phyloP scores from a whole-genome alignment of 495 filamentous ascomycete genomes.

The Podospora anserina region DNA sequence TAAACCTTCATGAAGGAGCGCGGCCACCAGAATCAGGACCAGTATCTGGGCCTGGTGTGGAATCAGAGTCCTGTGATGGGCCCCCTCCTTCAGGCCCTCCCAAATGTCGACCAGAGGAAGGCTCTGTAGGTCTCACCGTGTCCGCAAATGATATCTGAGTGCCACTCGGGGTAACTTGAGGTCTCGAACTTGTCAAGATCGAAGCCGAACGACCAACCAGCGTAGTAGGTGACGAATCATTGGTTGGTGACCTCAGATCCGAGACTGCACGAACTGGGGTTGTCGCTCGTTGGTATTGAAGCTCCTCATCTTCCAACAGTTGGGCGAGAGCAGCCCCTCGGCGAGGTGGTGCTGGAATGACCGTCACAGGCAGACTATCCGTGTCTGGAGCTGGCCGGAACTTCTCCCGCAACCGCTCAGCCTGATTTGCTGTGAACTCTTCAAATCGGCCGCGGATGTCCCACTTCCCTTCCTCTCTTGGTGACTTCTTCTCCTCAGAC shows the following conservation, averaged over 20 bases:
- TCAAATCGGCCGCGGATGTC: slow-evolving; percentile 45
- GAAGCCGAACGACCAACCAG: background rate
- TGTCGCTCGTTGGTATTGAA: slow-evolving; percentile 7
- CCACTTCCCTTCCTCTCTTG: slow-evolving; percentile 32
- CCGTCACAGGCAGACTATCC: slow-evolving; percentile 46
- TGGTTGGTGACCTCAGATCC: background rate
- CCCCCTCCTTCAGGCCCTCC: background rate
- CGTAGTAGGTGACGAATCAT: background rate
- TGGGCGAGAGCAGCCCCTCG: slow-evolving; percentile 45
- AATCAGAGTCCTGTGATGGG: background rate
- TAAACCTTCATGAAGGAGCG: background rate
- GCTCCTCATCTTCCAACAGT: slow-evolving; percentile 40
- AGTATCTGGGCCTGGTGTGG: background rate
- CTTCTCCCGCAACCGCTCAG: slow-evolving; percentile 44
- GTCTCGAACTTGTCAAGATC: background rate
- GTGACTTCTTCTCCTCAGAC: background rate
- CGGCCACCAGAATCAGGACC: background rate
- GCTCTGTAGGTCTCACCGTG: background rate
- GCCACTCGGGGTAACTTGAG: background rate
- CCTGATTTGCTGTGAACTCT: slow-evolving; percentile 47
- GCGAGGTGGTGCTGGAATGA: slow-evolving; percentile 48
- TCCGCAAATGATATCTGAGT: background rate
- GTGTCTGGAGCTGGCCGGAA: slow-evolving; percentile 48
- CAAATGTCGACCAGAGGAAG: background rate
- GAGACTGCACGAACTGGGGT: background rate